Evolutionary conservation across 257 asterid genomes (phyloP).

Genomic region (Lantana camara): DNA sequence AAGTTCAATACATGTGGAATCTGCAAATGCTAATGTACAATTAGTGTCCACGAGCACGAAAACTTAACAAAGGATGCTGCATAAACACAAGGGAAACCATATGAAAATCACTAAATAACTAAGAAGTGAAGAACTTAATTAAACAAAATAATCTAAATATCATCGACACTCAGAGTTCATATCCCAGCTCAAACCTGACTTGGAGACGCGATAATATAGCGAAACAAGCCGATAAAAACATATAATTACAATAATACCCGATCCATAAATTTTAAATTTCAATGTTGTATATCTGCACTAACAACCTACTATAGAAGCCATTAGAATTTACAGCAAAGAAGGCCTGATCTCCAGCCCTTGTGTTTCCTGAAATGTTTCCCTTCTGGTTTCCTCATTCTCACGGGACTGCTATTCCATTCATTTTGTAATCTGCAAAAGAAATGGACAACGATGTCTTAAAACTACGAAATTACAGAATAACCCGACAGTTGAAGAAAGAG

Average conservation of each 20-base stretch:
- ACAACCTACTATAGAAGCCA: slow-evolving; percentile 27
- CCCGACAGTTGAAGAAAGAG: background rate
- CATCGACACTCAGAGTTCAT: slow-evolving; percentile 16
- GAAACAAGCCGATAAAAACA: slow-evolving; percentile 34
- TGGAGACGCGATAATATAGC: slow-evolving; percentile 34
- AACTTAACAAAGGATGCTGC: no score
- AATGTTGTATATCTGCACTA: slow-evolving; percentile 40
- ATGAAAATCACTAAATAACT: no score
- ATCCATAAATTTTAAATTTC: background rate
- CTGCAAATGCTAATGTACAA: no score
- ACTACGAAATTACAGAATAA: background rate
- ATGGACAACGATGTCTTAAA: background rate
- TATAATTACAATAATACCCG: slow-evolving; percentile 36
- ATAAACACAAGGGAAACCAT: no score
- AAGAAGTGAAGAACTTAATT: background rate
- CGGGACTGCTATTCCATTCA: slow-evolving; percentile 90
- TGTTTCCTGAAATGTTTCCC: slow-evolving; percentile 52
- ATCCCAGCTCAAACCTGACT: slow-evolving; percentile 37
- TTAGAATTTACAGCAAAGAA: slow-evolving; percentile 80
- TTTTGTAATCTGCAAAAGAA: slow-evolving; percentile 55
- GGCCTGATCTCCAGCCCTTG: slow-evolving; percentile 74
- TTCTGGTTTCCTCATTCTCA: slow-evolving; percentile 63
- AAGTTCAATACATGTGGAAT: no score
- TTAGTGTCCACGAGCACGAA: no score
- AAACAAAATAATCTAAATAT: background rate